Evolutionary conservation across 768 basidiomycete species (phyloP).

Genomic region (Auricularia sp.): DNA sequence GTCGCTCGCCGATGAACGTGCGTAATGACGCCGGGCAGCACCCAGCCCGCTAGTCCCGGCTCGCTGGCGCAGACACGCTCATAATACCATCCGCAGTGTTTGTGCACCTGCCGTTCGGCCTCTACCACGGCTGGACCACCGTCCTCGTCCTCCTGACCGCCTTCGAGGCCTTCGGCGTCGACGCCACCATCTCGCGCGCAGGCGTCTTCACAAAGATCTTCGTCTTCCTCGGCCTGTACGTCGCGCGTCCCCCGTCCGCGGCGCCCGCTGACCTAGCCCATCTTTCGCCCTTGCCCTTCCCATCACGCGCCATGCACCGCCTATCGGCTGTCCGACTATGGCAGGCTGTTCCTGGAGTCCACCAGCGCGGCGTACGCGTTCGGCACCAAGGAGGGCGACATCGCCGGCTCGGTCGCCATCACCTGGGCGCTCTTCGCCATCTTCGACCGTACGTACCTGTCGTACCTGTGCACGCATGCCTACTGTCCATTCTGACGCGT

Average conservation of each 20-base stretch:
- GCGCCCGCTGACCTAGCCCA: constrained; percentile 5
- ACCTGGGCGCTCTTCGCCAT: constrained; percentile 92
- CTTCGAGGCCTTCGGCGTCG: constrained; percentile 83
- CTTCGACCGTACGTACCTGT: constrained; percentile 44
- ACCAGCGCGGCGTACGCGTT: constrained; percentile 93
- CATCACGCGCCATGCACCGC: not conserved
- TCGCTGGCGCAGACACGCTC: not conserved
- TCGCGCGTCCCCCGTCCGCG: constrained; percentile 7
- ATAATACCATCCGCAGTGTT: constrained; percentile 38
- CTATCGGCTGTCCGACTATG: constrained; percentile 2
- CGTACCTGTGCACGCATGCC: no score
- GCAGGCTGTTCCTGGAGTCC: constrained; percentile 81
- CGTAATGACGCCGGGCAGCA: constrained; percentile 4
- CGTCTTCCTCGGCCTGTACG: constrained; percentile 83
- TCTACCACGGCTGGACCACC: constrained; percentile 90
- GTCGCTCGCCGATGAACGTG: constrained; percentile 53
- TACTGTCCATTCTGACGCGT: not conserved
- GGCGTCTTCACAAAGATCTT: constrained; percentile 92
- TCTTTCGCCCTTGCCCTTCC: not conserved
- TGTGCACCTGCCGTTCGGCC: constrained; percentile 90
- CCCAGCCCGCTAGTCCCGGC: not conserved
- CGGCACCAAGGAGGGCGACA: constrained; percentile 79
- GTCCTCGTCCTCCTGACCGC: constrained; percentile 71
- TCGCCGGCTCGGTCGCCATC: constrained; percentile 86
- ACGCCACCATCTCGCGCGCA: constrained; percentile 50